A percentile compares a stretch with the other conserved stretches of the same genome.
Evolutionary conservation across 2,329 filamentous ascomycete genomes (phyloP).

Genomic region (Setomelanomma holmii): DNA sequence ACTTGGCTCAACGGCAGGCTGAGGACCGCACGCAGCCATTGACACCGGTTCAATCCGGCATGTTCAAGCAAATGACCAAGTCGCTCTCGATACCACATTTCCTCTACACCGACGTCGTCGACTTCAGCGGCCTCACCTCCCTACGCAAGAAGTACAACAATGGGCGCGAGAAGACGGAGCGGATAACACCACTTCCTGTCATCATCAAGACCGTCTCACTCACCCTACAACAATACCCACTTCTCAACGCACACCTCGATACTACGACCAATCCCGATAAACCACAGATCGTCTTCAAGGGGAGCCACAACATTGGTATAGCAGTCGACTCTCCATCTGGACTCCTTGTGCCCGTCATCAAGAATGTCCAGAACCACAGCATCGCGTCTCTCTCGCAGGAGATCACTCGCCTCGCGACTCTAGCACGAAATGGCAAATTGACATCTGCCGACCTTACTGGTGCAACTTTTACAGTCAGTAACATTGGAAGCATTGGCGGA

Average conservation of each 20-base stretch:
- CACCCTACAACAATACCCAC: conserved; percentile 79
- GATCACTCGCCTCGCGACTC: conserved; percentile 73
- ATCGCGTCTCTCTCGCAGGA: conserved; percentile 81
- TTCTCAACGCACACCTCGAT: conserved; percentile 88
- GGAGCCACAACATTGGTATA: conserved; percentile 91
- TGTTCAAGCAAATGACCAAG: conserved; percentile 98
- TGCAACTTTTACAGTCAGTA: conserved; percentile 93
- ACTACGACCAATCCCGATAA: conserved; percentile 63
- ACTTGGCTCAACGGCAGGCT: conserved; percentile 29
- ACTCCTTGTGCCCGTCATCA: conserved; percentile 89
- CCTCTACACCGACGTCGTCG: conserved; percentile 88
- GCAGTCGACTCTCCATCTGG: conserved; percentile 93
- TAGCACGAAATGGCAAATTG: conserved; percentile 78
- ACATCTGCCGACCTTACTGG: conserved; percentile 77
- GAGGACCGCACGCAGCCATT: conserved; percentile 74
- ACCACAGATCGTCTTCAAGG: conserved; percentile 78
- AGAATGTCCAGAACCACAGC: conserved; percentile 78
- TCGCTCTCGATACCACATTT: conserved; percentile 94
- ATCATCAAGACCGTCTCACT: conserved; percentile 94
- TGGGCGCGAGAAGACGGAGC: conserved; percentile 46
- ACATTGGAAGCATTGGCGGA: conserved; percentile 94
- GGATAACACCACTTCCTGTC: conserved; percentile 90
- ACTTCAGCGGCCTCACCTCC: conserved; percentile 76
- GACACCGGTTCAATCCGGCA: conserved; percentile 82
- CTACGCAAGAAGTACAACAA: conserved; percentile 78